Base-by-base conservation (phyloP, 2,329 filamentous ascomycete species). In the Bertia moriformis region DNA sequence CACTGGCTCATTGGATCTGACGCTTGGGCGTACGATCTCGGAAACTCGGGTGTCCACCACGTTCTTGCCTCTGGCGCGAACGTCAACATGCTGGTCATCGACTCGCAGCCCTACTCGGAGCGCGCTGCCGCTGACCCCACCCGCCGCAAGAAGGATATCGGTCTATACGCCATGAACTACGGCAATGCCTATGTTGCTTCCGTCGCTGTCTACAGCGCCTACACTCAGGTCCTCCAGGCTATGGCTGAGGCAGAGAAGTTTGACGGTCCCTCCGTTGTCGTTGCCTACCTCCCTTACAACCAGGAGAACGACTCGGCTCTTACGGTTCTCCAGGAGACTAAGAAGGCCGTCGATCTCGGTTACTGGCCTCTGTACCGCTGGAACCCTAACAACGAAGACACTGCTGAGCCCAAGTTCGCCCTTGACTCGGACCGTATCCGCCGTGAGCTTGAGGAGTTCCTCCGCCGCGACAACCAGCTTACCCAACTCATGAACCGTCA, bases 321-420 rank as follows among this genome's bases (percentile, higher is more conserved):
- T 51, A 89, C 83, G 3, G 84, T 95, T n/a, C 71, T 98, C 17
- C 88, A 94, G 61, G 91, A 98, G 67, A 98, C 91, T 14, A 98
- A 98, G 76, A 96, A 93, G 65, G 89, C 91, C 5, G 86, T 98
- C 15, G 91, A 98, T 53, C 69, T 93, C 41, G 91, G 91, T 29
- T 98, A 98, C 68, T 98, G 91, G 91, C 91, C 91, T 19, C 66
- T 98, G 42, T 98, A 98, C 67, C 73, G 91, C 55, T 98, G 91
- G 89, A 85, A 96, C 59, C 91, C 91, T 3, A 70, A 71, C 22
- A 91, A 88, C 42, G 89, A 94, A 56, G 74, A 79, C 46, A 84
- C 82, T 59, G 83, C 79, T 42, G 84, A 93, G 60, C 76, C 85
- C 40, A 91, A 81, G 59, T 98, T 98, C 63, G 73, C 83, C 27